These are phyloP conservation scores for Cladosporium austrohemisphaericum DNA, from an alignment of 2,329 filamentous ascomycete genomes.

Conservation along the genomic window DNA sequence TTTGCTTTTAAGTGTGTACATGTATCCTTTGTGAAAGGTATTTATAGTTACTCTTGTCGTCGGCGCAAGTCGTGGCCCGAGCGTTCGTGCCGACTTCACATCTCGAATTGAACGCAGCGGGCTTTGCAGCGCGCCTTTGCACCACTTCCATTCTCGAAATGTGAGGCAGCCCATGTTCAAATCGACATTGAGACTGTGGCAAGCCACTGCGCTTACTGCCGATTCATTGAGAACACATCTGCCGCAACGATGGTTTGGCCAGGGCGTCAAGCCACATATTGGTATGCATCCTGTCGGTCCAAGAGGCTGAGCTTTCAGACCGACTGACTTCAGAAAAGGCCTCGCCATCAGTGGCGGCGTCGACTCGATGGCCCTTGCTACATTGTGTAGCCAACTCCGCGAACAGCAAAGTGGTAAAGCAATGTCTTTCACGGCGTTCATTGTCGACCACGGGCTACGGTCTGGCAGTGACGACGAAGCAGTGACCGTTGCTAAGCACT, in stretches of 20 bases:
- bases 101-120: neutral
- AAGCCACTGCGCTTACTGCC: neutral
- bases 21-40: too few species aligned
- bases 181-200: neutral
- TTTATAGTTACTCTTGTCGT: too few species aligned
- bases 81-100: neutral
- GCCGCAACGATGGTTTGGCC: slow-evolving; percentile 9
- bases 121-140: too few species aligned
- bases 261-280: neutral
- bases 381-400: slow-evolving; percentile 52
- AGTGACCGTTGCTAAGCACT: slow-evolving; percentile 41
- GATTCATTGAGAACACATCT: slow-evolving; percentile 1
- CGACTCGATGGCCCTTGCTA: slow-evolving; percentile 95
- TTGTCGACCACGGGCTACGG: slow-evolving; percentile 61
- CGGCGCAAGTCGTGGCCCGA: too few species aligned
- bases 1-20: too few species aligned
- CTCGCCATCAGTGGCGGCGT: slow-evolving; percentile 88
- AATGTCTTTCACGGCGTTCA: slow-evolving; percentile 49
- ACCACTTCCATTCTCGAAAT: too few species aligned
- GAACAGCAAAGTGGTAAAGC: neutral
- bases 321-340: slow-evolving; percentile 31
- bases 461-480: slow-evolving; percentile 54
- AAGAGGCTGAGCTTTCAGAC: neutral
- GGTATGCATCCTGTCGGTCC: neutral
- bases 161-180: neutral